Evolutionary conservation across 148 eudicot species (phyloP), one percentile per base, ranked within the genome.

Genomic region (Camellia lanceoleosa): DNA sequence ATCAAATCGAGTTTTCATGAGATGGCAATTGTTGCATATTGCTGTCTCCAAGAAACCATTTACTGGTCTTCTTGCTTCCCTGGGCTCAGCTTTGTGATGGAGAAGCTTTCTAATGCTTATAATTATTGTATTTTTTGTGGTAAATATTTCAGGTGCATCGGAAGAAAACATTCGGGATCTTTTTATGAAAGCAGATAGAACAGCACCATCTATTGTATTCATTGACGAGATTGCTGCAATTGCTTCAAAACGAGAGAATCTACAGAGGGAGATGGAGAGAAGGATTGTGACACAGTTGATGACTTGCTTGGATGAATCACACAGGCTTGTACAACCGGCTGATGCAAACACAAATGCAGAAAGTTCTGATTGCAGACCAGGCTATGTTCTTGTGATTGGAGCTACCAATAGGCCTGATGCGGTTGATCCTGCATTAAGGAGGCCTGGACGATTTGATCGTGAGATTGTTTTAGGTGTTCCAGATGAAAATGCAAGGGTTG

Each of bases 221-320:
- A 95, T 95, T 81, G 99, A 95, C 82, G 99, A 95, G 82, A 95
- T 95, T 82, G 99, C 93, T 75, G 94, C 96, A n/a, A 89, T 95
- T 86, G 98, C 96, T 86, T 89, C 97, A 7, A 95, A 93, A 86
- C 90, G 98, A 78, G 98, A 93, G 78, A 92, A 90, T 79, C 83
- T 86, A 60, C 93, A 95, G 78, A 91, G 94, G 82, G 97, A 87
- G 83, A 95, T 93, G 98, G 97, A 95, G 82, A 84, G 84, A 47
- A 89, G 97, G 47, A 95, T 95, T 74, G 98, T 95, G 75, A 93
- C 97, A 78, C 98, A 95, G 79, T 84, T 95, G 75, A 88, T 93
- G 93, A 91, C 94, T 18, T 91, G 96, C 86, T 93, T 95, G 98
- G 98, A 95, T 82, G 92, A 94, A 80, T 87, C 93, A 79, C 80